Evolutionary conservation across 1,284 basidiomycete genomes (phyloP).

Genomic region (Sanghuangporus sanghuang): DNA sequence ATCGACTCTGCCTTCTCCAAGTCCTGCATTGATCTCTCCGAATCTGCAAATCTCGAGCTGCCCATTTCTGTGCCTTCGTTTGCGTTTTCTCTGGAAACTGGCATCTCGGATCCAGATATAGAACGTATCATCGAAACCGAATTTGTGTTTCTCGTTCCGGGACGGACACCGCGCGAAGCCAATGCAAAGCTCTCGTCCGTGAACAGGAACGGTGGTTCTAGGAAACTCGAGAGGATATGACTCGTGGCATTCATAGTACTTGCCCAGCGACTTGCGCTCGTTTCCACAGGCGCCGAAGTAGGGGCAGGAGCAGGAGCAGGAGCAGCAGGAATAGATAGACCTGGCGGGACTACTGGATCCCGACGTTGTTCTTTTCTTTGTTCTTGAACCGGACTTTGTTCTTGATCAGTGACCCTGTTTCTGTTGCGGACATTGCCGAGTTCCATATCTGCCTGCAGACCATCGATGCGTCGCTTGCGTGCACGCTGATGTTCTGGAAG

Average conservation of each 20-base stretch:
- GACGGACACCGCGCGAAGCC: neutral
- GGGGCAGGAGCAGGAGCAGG: neutral
- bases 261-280: neutral
- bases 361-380: neutral
- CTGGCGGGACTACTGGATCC: neutral
- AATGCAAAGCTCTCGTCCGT: neutral
- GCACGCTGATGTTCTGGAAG: neutral
- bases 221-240: constrained; percentile 9
- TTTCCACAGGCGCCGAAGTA: neutral
- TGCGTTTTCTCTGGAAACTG: neutral
- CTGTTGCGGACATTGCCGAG: neutral
- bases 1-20: neutral
- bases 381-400: neutral
- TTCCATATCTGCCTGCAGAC: neutral
- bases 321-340: neutral
- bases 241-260: constrained; percentile 2
- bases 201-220: constrained; percentile 11
- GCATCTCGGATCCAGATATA: neutral
- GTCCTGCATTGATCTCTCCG: neutral
- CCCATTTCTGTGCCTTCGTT: neutral
- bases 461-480: neutral
- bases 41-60: neutral
- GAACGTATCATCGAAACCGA: neutral
- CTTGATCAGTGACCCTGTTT: neutral
- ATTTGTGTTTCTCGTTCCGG: neutral